Evolutionary conservation across 2,329 filamentous ascomycete species (phyloP).

Genomic region (Stagonosporopsis cucurbitacearum): DNA sequence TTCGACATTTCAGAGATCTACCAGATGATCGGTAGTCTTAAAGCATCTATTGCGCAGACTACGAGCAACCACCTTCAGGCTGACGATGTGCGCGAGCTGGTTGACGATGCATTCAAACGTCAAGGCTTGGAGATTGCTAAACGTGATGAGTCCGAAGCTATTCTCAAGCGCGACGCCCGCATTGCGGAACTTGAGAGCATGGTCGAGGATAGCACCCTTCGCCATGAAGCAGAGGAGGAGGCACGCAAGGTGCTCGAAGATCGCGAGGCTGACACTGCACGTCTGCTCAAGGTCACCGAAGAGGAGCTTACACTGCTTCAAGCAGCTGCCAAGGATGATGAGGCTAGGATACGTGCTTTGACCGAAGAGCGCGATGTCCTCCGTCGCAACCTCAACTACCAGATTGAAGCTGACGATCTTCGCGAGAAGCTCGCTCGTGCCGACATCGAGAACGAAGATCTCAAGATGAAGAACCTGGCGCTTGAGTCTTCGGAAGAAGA

Average conservation of each 20-base stretch:
- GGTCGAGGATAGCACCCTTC: conserved; percentile 43
- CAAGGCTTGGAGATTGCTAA: conserved; percentile 40
- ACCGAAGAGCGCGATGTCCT: conserved; percentile 52
- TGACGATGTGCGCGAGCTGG: conserved; percentile 50
- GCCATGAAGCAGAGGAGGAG: conserved; percentile 51
- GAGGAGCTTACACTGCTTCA: conserved; percentile 57
- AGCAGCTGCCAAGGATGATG: conserved; percentile 52
- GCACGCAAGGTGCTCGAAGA: conserved; percentile 52
- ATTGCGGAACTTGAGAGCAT: conserved; percentile 46
- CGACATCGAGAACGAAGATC: conserved; percentile 63
- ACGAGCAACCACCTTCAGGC: conserved; percentile 54
- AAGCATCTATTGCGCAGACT: conserved; percentile 55
- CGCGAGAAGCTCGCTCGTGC: conserved; percentile 60
- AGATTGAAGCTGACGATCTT: conserved; percentile 52
- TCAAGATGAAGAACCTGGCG: conserved; percentile 54
- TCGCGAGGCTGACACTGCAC: conserved; percentile 53
- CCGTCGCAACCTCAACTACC: conserved; percentile 49
- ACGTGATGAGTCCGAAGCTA: conserved; percentile 38
- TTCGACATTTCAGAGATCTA: conserved; percentile 54
- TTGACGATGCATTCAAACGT: conserved; percentile 47
- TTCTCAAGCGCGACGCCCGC: conserved; percentile 42
- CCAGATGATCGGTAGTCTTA: conserved; percentile 56
- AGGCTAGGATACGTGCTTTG: conserved; percentile 50
- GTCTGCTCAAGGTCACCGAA: conserved; percentile 57
- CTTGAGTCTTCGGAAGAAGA: conserved; percentile 51